phyloP scores from a whole-genome alignment of 1,284 basidiomycete genomes.

The Malassezia slooffiae region DNA sequence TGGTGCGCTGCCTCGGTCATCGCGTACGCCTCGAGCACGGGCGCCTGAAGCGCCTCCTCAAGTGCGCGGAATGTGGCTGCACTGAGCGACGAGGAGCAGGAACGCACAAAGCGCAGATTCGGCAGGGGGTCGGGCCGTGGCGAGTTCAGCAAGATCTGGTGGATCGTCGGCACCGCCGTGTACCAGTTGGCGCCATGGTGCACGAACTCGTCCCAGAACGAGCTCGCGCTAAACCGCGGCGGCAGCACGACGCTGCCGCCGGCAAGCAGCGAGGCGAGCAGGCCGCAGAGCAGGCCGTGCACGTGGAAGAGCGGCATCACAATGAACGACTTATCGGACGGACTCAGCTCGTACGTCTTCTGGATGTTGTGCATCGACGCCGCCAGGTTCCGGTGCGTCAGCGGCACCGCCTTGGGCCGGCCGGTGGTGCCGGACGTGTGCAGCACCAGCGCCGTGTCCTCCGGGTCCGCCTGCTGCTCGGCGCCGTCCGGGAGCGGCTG shows the following conservation, averaged over 20 bases:
- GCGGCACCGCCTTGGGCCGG: constrained; percentile 52
- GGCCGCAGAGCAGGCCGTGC: constrained; percentile 57
- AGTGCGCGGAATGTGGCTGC: constrained; percentile 49
- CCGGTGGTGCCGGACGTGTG: constrained; percentile 58
- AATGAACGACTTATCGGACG: constrained; percentile 49
- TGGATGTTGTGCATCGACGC: constrained; percentile 54
- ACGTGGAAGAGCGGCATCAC: constrained; percentile 65
- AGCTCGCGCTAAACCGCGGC: constrained; percentile 53
- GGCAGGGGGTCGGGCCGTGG: constrained; percentile 46
- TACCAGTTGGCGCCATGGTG: constrained; percentile 33
- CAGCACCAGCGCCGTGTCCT: constrained; percentile 52
- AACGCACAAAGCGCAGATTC: constrained; percentile 50
- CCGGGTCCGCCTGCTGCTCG: constrained; percentile 20
- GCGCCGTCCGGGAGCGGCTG: constrained; percentile 9
- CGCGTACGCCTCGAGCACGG: constrained; percentile 51
- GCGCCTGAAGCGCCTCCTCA: constrained; percentile 50
- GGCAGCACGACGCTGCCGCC: constrained; percentile 57
- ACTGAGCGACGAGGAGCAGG: constrained; percentile 50
- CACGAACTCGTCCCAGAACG: constrained; percentile 55
- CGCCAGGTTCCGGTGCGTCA: constrained; percentile 55
- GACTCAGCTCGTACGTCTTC: constrained; percentile 52
- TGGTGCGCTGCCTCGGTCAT: constrained; percentile 50
- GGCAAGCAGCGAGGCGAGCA: constrained; percentile 56
- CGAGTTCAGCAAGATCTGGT: constrained; percentile 50
- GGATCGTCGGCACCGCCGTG: constrained; percentile 50